Evolutionary conservation across 2,329 filamentous ascomycete species (phyloP).

Genomic region (Rhynchosporium graminicola): DNA sequence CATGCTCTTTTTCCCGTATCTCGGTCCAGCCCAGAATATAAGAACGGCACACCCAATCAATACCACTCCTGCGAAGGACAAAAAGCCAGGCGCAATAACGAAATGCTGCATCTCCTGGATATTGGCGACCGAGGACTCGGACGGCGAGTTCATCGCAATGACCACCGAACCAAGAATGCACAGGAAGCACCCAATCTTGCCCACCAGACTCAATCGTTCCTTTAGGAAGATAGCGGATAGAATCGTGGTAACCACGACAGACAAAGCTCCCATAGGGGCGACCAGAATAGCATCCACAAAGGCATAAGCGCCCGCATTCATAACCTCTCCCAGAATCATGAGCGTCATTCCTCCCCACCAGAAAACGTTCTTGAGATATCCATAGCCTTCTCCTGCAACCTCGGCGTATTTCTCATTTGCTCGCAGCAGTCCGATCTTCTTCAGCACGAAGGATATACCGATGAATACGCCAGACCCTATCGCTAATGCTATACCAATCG

Average conservation of each 20-base stretch:
- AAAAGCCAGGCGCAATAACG: constrained; percentile 83
- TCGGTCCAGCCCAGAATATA: constrained; percentile 78
- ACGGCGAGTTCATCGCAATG: constrained; percentile 91
- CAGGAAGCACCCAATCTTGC: constrained; percentile 92
- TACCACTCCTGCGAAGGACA: constrained; percentile 81
- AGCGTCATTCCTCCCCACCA: constrained; percentile 97
- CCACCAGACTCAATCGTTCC: constrained; percentile 91
- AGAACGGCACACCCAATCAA: constrained; percentile 71
- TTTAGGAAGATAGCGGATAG: constrained; percentile 94
- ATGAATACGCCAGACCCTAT: constrained; percentile 90
- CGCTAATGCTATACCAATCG: constrained; percentile 82
- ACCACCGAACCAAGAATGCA: constrained; percentile 92
- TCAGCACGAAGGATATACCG: constrained; percentile 90
- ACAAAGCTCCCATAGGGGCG: constrained; percentile 85
- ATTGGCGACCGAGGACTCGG: constrained; percentile 77
- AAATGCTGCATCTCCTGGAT: constrained; percentile 93
- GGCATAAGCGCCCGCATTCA: constrained; percentile 96
- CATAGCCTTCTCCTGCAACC: constrained; percentile 92
- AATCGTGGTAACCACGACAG: constrained; percentile 89
- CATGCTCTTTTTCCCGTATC: constrained; percentile 96
- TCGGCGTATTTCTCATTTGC: constrained; percentile 97
- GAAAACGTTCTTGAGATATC: constrained; percentile 90
- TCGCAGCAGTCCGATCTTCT: constrained; percentile 87
- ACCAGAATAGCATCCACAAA: constrained; percentile 97
- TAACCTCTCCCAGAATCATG: constrained; percentile 95